Evolutionary conservation across 306 rosid species (phyloP).

Genomic region (Fragaria iinumae): DNA sequence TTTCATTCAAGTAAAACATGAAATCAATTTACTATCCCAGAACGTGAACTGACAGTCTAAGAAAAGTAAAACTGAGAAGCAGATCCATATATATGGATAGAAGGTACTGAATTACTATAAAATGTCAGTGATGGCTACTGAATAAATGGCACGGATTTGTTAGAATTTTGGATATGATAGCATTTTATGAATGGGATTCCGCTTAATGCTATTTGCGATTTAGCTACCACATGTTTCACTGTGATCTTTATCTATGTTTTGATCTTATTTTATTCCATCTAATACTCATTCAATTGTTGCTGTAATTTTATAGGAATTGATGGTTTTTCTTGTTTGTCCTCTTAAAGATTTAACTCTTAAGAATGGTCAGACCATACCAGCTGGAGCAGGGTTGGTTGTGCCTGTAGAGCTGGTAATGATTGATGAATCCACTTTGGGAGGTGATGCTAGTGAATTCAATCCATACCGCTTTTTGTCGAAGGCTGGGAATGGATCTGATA

Average conservation of each 20-base stretch:
- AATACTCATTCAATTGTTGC: neutral
- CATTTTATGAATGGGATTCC: neutral
- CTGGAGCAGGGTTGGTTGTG: constrained; percentile 64
- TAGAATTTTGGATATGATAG: neutral
- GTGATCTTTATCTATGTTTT: neutral
- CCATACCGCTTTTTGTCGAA: constrained; percentile 67
- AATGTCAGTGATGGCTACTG: neutral
- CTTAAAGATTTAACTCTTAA: constrained; percentile 53
- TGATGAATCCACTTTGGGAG: constrained; percentile 72
- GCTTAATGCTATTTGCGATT: neutral
- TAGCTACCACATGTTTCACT: neutral
- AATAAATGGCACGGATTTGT: too few relatives aligned
- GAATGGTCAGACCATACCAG: constrained; percentile 64
- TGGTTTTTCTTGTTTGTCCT: constrained; percentile 23
- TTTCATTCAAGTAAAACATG: neutral
- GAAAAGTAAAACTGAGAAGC: neutral
- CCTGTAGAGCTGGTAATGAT: constrained; percentile 70
- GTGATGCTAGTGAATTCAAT: constrained; percentile 59
- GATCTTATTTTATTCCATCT: too few relatives aligned
- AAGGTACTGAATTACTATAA: too few relatives aligned
- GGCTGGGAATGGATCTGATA: constrained; percentile 40
- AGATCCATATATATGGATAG: neutral
- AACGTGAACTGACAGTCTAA: neutral
- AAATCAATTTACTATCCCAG: neutral
- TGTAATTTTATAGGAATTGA: constrained; percentile 9